Conservation (phyloP, 495 filamentous ascomycete species). For the Patellaria atrata region DNA sequence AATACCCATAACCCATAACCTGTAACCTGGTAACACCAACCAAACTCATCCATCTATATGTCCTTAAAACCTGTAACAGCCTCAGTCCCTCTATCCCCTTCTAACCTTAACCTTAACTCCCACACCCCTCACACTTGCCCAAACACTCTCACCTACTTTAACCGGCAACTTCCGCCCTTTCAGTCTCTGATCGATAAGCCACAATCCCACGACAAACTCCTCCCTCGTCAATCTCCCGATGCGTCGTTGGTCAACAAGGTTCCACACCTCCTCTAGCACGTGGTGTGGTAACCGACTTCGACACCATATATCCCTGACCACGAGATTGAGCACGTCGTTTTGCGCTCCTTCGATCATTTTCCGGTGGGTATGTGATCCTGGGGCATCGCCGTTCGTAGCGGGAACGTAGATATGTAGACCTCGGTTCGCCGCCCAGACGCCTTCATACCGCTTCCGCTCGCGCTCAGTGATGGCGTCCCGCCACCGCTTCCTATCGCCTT, state of each 20-base stretch:
- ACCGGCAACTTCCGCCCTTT: slow-evolving; percentile 77
- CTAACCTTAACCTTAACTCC: slow-evolving; percentile 28
- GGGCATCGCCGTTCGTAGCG: slow-evolving; percentile 1
- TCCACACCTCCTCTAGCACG: slow-evolving; percentile 69
- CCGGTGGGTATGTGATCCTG: background rate
- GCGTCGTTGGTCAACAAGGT: slow-evolving; percentile 56
- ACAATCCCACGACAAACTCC: slow-evolving; percentile 91
- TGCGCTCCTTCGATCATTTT: background rate
- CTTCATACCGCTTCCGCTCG: slow-evolving; percentile 86
- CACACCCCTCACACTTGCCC: slow-evolving; percentile 61
- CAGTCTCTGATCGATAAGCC: slow-evolving; percentile 83
- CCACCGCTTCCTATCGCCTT: slow-evolving; percentile 79
- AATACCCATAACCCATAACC: background rate
- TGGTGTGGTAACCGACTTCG: slow-evolving; percentile 55
- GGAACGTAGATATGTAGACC: slow-evolving; percentile 36
- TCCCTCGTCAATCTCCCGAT: slow-evolving; percentile 50
- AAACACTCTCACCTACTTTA: slow-evolving; percentile 67
- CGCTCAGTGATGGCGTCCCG: slow-evolving; percentile 57
- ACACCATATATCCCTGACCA: slow-evolving; percentile 76
- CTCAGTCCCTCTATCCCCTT: background rate
- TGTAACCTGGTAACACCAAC: too few species aligned
- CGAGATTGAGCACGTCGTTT: slow-evolving; percentile 51
- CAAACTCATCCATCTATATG: too few species aligned
- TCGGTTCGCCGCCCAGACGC: slow-evolving; percentile 87
- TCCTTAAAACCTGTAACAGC: background rate